Conservation (phyloP, 495 filamentous ascomycete genomes). For the Penicillium dipodomyicola region DNA sequence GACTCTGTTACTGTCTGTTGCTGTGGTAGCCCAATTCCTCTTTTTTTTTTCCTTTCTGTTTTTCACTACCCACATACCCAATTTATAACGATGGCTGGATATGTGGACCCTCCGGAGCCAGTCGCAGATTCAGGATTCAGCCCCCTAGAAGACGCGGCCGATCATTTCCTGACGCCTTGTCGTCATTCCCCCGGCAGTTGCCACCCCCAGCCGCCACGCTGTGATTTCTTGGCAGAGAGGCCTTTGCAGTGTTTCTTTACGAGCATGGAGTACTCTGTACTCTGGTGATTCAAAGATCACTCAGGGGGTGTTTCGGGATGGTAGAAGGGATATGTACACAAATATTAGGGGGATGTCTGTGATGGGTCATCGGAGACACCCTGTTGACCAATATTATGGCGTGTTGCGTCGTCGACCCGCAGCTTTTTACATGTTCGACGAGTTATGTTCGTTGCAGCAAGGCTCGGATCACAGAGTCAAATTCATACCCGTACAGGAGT, state of each 20-base stretch:
- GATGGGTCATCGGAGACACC: slow-evolving; percentile 18
- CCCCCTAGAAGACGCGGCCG: slow-evolving; percentile 18
- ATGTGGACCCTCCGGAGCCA: slow-evolving; percentile 1
- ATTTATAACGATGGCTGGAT: slow-evolving; percentile 5
- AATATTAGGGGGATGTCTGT: slow-evolving; percentile 7
- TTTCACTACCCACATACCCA: slow-evolving; percentile 8
- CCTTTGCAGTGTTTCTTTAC: background rate
- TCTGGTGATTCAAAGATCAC: background rate
- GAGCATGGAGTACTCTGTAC: background rate
- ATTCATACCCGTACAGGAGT: slow-evolving; percentile 4
- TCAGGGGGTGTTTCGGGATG: slow-evolving; percentile 5
- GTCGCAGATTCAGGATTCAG: slow-evolving; percentile 12
- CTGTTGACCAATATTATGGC: slow-evolving; percentile 20
- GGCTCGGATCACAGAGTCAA: slow-evolving; percentile 11
- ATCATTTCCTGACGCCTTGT: slow-evolving; percentile 21
- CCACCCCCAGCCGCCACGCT: slow-evolving; percentile 11
- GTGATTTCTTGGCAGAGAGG: slow-evolving; percentile 3
- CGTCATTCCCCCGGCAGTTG: slow-evolving; percentile 21
- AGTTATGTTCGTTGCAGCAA: slow-evolving; percentile 17
- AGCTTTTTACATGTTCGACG: slow-evolving; percentile 19
- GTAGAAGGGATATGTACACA: slow-evolving; percentile 10
- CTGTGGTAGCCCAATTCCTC: background rate
- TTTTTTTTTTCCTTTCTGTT: background rate
- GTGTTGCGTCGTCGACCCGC: slow-evolving; percentile 26
- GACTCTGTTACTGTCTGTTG: background rate